phyloP scores from a whole-genome alignment of 805 yeast genomes.

The Saccharomycopsis babjevae region DNA sequence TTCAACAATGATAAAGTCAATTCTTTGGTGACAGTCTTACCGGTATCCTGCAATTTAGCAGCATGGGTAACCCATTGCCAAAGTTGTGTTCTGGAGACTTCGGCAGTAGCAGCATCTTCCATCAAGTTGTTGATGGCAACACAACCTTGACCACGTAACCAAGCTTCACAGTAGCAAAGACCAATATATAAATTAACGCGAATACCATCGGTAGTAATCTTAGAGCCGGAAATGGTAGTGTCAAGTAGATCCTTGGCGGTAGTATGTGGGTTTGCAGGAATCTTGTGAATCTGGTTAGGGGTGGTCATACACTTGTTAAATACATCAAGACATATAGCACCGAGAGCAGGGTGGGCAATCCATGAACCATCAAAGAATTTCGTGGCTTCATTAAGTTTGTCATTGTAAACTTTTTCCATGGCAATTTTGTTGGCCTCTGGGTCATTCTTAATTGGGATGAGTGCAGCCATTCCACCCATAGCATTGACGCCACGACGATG shows the following conservation, averaged over 20 bases:
- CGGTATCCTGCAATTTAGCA: constrained; percentile 43
- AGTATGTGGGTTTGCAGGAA: constrained; percentile 29
- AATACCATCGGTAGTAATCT: constrained; percentile 62
- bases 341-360: constrained; percentile 83
- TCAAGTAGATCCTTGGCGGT: constrained; percentile 50
- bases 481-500: constrained; percentile 77
- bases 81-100: constrained; percentile 72
- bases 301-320: constrained; percentile 74
- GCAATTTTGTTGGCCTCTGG: constrained; percentile 52
- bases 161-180: constrained; percentile 71
- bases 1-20: constrained; percentile 47
- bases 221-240: constrained; percentile 52
- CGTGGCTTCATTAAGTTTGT: constrained; percentile 64
- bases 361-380: constrained; percentile 85
- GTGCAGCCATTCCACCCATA: constrained; percentile 89
- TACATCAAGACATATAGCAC: constrained; percentile 59
- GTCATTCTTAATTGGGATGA: constrained; percentile 71
- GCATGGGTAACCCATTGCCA: constrained; percentile 79
- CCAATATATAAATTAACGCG: constrained; percentile 67
- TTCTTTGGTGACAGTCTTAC: constrained; percentile 47
- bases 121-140: constrained; percentile 76
- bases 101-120: constrained; percentile 91
- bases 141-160: constrained; percentile 79
- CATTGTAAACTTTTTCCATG: constrained; percentile 62
- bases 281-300: constrained; percentile 55